Conservation (phyloP, 352 stramenopile genomes). For the Globisporangium nodosum region DNA sequence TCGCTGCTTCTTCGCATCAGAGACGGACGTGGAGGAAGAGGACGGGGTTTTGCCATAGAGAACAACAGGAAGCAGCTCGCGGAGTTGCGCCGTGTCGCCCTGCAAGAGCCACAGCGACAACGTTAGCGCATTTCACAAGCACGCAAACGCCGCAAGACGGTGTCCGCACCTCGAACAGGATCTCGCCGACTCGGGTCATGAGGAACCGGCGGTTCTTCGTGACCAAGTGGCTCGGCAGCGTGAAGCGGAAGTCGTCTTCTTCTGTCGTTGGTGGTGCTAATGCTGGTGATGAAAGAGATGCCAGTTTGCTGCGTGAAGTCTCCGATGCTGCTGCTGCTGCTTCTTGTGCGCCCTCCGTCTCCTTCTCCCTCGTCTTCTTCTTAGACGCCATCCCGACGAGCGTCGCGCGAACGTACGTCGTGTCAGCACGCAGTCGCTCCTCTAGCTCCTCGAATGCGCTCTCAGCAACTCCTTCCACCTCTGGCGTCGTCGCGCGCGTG, state of each 20-base stretch:
- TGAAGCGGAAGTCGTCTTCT: conserved; percentile 6
- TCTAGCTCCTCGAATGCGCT: conserved; percentile 6
- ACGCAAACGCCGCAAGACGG: background rate
- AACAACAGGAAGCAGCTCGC: conserved; percentile 30
- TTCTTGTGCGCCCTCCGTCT: too few relatives aligned
- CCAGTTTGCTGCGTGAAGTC: background rate
- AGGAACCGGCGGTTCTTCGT: conserved; percentile 8
- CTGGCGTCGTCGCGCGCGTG: background rate
- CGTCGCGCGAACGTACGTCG: conserved; percentile 3
- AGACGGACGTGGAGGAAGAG: background rate
- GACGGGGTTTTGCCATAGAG: conserved; percentile 20
- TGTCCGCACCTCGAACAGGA: conserved; percentile 9
- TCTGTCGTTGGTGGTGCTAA: background rate
- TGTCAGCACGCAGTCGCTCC: background rate
- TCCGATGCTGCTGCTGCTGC: background rate
- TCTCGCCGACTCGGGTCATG: conserved; percentile 10
- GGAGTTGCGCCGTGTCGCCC: conserved; percentile 18
- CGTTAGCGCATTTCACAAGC: background rate
- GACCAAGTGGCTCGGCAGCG: conserved; percentile 6
- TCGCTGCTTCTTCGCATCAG: background rate
- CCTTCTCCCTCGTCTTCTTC: background rate
- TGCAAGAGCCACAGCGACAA: background rate
- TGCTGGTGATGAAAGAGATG: background rate
- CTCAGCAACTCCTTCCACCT: background rate
- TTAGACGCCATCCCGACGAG: background rate